phyloP scores from a whole-genome alignment of 495 filamentous ascomycete genomes.

The Aspergillus sclerotiicarbonarius region DNA sequence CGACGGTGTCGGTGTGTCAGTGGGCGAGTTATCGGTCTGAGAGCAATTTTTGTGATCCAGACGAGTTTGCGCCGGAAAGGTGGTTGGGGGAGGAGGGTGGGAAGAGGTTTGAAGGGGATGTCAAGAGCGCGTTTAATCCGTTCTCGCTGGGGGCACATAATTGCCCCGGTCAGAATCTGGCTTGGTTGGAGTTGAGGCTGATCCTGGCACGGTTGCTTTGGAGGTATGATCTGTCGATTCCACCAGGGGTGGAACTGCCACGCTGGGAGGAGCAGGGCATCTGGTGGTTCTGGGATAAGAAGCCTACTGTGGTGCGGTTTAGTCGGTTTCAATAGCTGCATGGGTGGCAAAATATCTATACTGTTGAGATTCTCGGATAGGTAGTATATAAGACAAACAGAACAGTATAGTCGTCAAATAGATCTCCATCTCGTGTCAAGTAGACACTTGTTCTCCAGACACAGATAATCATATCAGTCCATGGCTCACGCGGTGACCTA shows the following conservation, averaged over 20 bases:
- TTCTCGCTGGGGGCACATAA: conserved; percentile 3
- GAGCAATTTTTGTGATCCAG: background rate
- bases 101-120: background rate
- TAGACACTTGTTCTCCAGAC: too few species aligned
- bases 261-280: background rate
- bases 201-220: conserved; percentile 18
- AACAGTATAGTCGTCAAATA: too few species aligned
- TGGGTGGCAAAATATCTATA: too few species aligned
- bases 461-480: too few species aligned
- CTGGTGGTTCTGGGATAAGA: conserved; percentile 6
- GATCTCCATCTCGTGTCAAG: too few species aligned
- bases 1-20: background rate
- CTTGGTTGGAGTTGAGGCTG: conserved; percentile 15
- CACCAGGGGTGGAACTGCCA: background rate
- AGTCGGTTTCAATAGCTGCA: background rate
- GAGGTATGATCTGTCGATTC: conserved; percentile 7
- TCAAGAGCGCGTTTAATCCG: conserved; percentile 1
- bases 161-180: conserved; percentile 7
- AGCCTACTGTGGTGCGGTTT: background rate
- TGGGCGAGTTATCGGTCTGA: background rate
- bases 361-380: too few species aligned
- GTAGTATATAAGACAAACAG: too few species aligned
- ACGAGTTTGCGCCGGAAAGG: conserved; percentile 6
- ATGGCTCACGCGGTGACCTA: too few species aligned
- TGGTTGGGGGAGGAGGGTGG: background rate